Conservation (phyloP, 805 yeast species). For the Naumovozyma baii region DNA sequence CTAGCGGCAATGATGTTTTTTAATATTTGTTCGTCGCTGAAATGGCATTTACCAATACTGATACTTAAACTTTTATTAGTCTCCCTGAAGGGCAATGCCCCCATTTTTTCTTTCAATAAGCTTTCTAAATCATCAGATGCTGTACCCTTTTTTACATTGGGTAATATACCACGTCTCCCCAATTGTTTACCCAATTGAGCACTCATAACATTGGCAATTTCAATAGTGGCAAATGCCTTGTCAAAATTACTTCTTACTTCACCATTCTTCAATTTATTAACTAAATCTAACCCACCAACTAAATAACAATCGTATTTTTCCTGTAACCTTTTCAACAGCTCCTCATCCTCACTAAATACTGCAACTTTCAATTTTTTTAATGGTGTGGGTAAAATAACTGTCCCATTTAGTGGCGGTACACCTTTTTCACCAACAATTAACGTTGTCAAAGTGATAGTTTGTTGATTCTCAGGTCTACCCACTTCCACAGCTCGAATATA, state of each 20-base stretch:
- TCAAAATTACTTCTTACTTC: constrained; percentile 49
- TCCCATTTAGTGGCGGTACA: constrained; percentile 63
- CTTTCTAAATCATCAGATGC: constrained; percentile 56
- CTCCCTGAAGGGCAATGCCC: constrained; percentile 74
- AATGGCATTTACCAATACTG: constrained; percentile 68
- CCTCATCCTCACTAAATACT: constrained; percentile 56
- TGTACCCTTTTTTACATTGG: constrained; percentile 77
- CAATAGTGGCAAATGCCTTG: constrained; percentile 79
- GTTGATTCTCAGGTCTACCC: constrained; percentile 64
- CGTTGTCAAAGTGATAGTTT: constrained; percentile 59
- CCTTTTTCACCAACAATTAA: constrained; percentile 67
- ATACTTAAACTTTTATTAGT: constrained; percentile 48
- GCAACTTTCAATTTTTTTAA: constrained; percentile 54
- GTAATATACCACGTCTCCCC: constrained; percentile 88
- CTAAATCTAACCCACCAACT: constrained; percentile 65
- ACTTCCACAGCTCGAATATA: constrained; percentile 84
- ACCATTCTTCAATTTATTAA: constrained; percentile 49
- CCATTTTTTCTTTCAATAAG: constrained; percentile 47
- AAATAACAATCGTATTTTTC: constrained; percentile 46
- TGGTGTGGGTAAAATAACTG: constrained; percentile 62
- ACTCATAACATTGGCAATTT: constrained; percentile 50
- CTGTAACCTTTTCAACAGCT: constrained; percentile 42
- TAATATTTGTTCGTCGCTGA: constrained; percentile 66
- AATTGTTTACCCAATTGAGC: constrained; percentile 63
- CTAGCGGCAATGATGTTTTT: constrained; percentile 62